A percentile compares a stretch with the other conserved stretches of the same genome.
These are phyloP conservation scores for Scheffersomyces quercinus DNA, from an alignment of 1,139 yeast genomes.

Conservation along the genomic window DNA sequence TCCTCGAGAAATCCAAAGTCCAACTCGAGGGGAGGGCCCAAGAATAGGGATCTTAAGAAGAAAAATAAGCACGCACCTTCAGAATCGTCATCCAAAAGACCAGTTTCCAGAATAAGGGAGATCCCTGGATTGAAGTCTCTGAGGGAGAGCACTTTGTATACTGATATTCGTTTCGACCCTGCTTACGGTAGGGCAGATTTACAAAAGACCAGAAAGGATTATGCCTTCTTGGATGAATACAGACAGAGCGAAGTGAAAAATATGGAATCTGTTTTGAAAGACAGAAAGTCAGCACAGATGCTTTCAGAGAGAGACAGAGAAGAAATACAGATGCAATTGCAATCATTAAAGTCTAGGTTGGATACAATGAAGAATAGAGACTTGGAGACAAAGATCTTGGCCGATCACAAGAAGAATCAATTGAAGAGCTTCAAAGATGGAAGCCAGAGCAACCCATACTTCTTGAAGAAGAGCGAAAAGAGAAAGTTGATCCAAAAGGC, in stretches of 20 bases:
- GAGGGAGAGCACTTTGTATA: slow-evolving; percentile 42
- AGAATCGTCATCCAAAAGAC: slow-evolving; percentile 68
- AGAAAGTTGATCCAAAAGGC: slow-evolving; percentile 85
- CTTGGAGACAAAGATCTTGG: slow-evolving; percentile 64
- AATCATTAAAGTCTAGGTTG: slow-evolving; percentile 70
- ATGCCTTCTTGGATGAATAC: slow-evolving; percentile 83
- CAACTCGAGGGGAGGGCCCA: slow-evolving; percentile 13
- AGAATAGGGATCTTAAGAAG: slow-evolving; percentile 15
- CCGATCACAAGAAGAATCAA: slow-evolving; percentile 52
- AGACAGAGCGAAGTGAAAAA: slow-evolving; percentile 69
- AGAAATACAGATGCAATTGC: slow-evolving; percentile 54
- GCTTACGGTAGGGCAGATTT: slow-evolving; percentile 84
- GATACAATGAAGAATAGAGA: slow-evolving; percentile 79
- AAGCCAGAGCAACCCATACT: slow-evolving; percentile 51
- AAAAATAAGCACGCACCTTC: slow-evolving; percentile 78
- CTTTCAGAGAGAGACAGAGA: slow-evolving; percentile 51
- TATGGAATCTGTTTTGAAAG: slow-evolving; percentile 57
- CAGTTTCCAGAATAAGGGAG: slow-evolving; percentile 68
- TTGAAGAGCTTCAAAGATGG: slow-evolving; percentile 48
- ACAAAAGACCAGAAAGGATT: slow-evolving; percentile 65
- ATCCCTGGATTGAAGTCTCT: slow-evolving; percentile 61
- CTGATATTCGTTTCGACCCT: slow-evolving; percentile 87
- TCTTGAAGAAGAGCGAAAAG: slow-evolving; percentile 78
- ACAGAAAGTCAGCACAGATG: slow-evolving; percentile 49
- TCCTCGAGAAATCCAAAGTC: slow-evolving; percentile 5